Evolutionary conservation across 441 rosid species (phyloP).

Genomic region (Brassica hybrid): DNA sequence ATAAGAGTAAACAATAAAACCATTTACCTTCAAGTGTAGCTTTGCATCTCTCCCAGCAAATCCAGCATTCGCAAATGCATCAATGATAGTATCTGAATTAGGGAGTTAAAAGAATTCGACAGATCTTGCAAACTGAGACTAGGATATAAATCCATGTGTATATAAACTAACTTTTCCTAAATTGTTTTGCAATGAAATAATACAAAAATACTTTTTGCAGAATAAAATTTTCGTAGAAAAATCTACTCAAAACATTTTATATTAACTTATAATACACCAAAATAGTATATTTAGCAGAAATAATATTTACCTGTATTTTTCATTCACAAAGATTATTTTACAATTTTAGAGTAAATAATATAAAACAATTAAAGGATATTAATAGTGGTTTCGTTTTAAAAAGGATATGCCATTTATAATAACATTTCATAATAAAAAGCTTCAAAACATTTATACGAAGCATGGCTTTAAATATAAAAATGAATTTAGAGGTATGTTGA

Average conservation of each 20-base stretch:
- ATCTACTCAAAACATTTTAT: not conserved
- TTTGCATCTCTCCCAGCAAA: conserved; percentile 75
- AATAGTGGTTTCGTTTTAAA: not conserved
- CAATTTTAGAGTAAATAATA: not conserved
- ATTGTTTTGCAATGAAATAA: not conserved
- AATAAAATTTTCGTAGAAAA: not conserved
- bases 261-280: not conserved
- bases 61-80: conserved; percentile 79
- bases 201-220: not conserved
- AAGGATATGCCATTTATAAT: not conserved
- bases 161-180: not conserved
- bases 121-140: conserved; percentile 8
- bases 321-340: not conserved
- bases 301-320: not conserved
- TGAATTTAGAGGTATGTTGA: no score
- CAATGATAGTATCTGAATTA: conserved; percentile 67
- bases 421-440: not conserved
- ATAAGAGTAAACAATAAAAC: not conserved
- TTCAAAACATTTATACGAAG: no score
- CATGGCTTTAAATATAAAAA: no score
- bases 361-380: not conserved
- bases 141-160: not conserved
- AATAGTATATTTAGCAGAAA: not conserved
- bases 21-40: conserved; percentile 64
- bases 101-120: conserved; percentile 47